Evolutionary conservation across 2,329 filamentous ascomycete genomes (phyloP), one percentile per base, ranked within the genome.

Genomic region (Colletotrichum sp.): DNA sequence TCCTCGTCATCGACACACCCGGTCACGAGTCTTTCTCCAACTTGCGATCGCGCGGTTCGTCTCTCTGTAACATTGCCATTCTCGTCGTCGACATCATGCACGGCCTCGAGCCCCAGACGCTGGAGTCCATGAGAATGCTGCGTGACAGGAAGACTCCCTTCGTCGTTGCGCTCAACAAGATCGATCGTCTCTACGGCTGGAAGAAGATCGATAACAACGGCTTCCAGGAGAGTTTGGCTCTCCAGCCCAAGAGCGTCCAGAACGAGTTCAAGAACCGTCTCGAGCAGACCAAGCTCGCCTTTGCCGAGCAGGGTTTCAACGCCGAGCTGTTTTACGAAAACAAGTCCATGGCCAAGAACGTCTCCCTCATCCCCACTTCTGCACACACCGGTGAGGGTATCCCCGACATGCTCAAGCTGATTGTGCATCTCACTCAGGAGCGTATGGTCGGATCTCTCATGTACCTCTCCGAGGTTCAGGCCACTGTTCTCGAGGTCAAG

Each of bases 1-100:
- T 99, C 71, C 88, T 99, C 79, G 93, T 99, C 82, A 99, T 99
- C 82, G 97, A 99, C 87, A 99, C 97, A 1, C 98, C 97, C 82
- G 97, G 97, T 88, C 97, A 99, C 96, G 97, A 99, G 92, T 99
- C 97, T 82, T 99, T 99, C 92, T 98, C 96, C 78, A 99, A 99
- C 87, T 88, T 99, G 79, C 95, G 98, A 82, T 98, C 96, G 80
- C 93, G 98, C 88, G 97, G 97, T 87, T 99, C 97, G 55, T 99
- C 96, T 16, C 95, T 99, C 75, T 99, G 98, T 87, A 99, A 99
- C 89, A 99, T 99, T 87, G 97, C 97, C 81, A 99, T 99, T 84
- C 89, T 99, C 79, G 98, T 99, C 57, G 96, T 99, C 80, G 97
- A 99, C 89, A 99, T 99, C 82, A 99, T 99, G 97, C 97, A 99